Evolutionary conservation across 1,284 basidiomycete species (phyloP), one percentile per base, ranked within the genome.

Genomic region (Porodaedalea pini): DNA sequence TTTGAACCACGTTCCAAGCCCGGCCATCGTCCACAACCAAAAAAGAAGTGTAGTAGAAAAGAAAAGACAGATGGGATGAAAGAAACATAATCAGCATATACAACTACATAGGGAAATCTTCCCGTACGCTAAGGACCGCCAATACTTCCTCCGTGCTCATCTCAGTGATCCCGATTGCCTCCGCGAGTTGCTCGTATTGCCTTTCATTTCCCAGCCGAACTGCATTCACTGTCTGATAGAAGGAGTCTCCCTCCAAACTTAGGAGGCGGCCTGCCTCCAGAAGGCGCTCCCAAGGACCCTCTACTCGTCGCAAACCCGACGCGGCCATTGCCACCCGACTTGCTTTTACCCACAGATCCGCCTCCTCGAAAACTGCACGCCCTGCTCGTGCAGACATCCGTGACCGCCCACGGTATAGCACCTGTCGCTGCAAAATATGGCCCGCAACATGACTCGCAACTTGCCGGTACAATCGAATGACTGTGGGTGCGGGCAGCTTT

Each of bases 341-440:
- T 1, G 88, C 86, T 67, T 91, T 84, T 1, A 85, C 78, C 90
- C 90, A 94, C 17, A 92, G 75, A 62, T 85, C 81, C 59, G 86
- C 83, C 69, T 94, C 90, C 0, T 80, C 78, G 29, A 75, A 75
- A 19, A 93, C 77, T 10, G 71, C 69, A 64, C 75, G 79, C 48
- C 80, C 86, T 56, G 83, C 84, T 34, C 67, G 68, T 19, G 74
- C 69, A 53, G 77, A 76, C 55, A 92, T 79, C 57, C 75, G 75
- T 5, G 74, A 74, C 59, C 82, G 81, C 0, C 90, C 88, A 43
- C 90, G 83, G 66, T 88, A 92, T 29, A 88, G 71, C 36, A 95
- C 83, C 59, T 86, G 83, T n/a, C 90, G 84, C 64, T 93, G 90
- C 3, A 89, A 69, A 53, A 95, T 86, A 66, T 93, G 86, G 54